A percentile compares a stretch with the other conserved stretches of the same genome.
Conservation (phyloP, 208 protist genomes). For the Lotmaria passim region DNA sequence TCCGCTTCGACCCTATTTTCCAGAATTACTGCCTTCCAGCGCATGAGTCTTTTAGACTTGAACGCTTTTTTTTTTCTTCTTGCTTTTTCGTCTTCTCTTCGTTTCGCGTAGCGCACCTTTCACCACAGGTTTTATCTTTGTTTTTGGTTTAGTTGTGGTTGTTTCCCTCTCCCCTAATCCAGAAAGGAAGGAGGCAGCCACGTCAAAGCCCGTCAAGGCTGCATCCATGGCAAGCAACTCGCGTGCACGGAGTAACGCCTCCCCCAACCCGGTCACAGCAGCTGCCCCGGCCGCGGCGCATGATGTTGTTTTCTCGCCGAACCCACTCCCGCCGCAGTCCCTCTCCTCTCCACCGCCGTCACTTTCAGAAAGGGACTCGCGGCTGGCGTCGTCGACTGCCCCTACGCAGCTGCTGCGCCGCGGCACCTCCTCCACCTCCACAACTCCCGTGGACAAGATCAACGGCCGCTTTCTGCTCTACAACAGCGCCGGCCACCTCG, state of each 20-base stretch:
- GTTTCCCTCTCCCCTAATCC: background rate
- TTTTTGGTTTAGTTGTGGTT: slow-evolving; percentile 8
- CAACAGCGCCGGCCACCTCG: slow-evolving; percentile 26
- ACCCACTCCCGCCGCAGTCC: background rate
- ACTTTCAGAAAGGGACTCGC: background rate
- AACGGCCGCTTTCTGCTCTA: slow-evolving; percentile 31
- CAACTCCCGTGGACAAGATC: background rate
- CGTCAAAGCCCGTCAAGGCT: background rate
- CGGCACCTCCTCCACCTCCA: slow-evolving; percentile 4
- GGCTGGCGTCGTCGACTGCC: slow-evolving; percentile 19
- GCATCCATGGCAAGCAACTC: background rate
- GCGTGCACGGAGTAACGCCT: background rate
- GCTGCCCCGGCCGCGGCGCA: too few relatives aligned
- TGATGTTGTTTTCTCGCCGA: background rate
- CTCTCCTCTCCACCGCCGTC: background rate
- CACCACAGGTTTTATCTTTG: slow-evolving; percentile 7
- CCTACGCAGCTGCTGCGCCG: slow-evolving; percentile 25
- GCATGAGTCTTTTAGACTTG: too few relatives aligned
- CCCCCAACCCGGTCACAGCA: background rate
- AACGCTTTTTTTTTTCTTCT: background rate
- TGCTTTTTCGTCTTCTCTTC: background rate
- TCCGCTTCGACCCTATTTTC: too few relatives aligned
- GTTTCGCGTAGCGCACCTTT: too few relatives aligned
- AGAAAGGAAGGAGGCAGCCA: too few relatives aligned
- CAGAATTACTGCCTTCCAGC: too few relatives aligned